phyloP scores from a whole-genome alignment of 331 rosid genomes.

The Saraca asoca region DNA sequence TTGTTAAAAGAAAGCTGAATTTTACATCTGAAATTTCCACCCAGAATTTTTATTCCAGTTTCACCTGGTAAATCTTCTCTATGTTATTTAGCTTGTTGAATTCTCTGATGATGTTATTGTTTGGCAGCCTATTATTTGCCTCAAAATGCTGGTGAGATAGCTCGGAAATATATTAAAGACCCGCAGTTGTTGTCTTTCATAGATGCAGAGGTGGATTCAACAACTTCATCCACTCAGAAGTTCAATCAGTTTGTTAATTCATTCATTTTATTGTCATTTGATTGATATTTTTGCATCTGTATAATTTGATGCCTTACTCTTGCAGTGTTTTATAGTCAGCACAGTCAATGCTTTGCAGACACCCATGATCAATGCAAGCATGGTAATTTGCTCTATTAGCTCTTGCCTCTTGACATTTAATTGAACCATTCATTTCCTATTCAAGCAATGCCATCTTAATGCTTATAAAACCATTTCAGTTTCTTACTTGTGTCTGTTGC shows the following conservation, averaged over 20 bases:
- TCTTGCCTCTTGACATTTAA: background rate
- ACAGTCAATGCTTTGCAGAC: conserved; percentile 93
- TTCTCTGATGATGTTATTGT: conserved; percentile 30
- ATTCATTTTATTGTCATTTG: conserved; percentile 11
- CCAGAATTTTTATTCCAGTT: conserved; percentile 7
- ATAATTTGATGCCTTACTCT: conserved; percentile 22
- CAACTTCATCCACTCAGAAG: conserved; percentile 34
- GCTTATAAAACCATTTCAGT: no score
- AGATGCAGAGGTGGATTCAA: conserved; percentile 85
- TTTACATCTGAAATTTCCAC: background rate
- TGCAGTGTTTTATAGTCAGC: conserved; percentile 96
- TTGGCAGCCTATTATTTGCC: conserved; percentile 90
- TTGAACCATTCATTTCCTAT: no score
- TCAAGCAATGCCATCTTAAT: no score
- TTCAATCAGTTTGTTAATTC: conserved; percentile 25
- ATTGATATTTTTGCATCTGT: conserved; percentile 24
- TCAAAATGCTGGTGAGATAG: conserved; percentile 94
- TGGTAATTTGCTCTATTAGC: conserved; percentile 53
- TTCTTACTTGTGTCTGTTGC: no score
- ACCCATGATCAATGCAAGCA: conserved; percentile 97
- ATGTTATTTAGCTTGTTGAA: conserved; percentile 5
- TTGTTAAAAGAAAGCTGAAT: no score
- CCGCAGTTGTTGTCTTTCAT: conserved; percentile 82
- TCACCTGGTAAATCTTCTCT: conserved; percentile 6
- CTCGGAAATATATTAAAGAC: conserved; percentile 81